Percentiles rank a stretch among this genome's conserved stretches.
These are phyloP conservation scores for Globisporangium mamillatum DNA, from an alignment of 352 stramenopile genomes.

Conservation along the genomic window DNA sequence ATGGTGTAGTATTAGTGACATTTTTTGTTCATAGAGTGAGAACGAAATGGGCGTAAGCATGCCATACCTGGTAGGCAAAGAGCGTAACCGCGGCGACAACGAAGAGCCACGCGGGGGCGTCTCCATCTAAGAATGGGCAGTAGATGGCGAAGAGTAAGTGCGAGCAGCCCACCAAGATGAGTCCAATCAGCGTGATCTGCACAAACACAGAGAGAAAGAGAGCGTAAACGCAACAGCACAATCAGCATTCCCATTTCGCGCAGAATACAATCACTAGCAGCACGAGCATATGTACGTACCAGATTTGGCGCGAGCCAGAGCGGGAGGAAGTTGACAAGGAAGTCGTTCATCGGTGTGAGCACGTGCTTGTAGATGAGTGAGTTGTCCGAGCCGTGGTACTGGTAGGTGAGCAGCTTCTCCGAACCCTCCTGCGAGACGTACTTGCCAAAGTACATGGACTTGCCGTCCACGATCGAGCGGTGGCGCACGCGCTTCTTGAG, in stretches of 20 bases:
- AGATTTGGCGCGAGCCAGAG: constrained; percentile 83
- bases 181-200: constrained; percentile 73
- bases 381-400: constrained; percentile 85
- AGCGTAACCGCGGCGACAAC: constrained; percentile 52
- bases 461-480: constrained; percentile 61
- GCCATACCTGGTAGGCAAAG: constrained; percentile 58
- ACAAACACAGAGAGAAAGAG: not conserved
- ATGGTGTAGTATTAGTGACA: not conserved
- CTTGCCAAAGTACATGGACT: constrained; percentile 88
- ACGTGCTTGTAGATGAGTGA: constrained; percentile 87
- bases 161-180: constrained; percentile 60
- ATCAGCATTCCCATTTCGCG: not conserved
- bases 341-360: constrained; percentile 86
- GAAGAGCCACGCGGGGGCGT: constrained; percentile 71
- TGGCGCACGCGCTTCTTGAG: constrained; percentile 74
- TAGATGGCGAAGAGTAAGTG: constrained; percentile 69
- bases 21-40: not conserved
- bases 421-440: constrained; percentile 84
- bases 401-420: constrained; percentile 82
- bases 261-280: constrained; percentile 3
- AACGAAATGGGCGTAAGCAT: not conserved
- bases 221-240: not conserved
- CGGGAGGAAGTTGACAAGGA: constrained; percentile 67
- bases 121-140: constrained; percentile 68
- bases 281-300: constrained; percentile 22